phyloP scores from a whole-genome alignment of 768 basidiomycete species.

The Collybia nuda region DNA sequence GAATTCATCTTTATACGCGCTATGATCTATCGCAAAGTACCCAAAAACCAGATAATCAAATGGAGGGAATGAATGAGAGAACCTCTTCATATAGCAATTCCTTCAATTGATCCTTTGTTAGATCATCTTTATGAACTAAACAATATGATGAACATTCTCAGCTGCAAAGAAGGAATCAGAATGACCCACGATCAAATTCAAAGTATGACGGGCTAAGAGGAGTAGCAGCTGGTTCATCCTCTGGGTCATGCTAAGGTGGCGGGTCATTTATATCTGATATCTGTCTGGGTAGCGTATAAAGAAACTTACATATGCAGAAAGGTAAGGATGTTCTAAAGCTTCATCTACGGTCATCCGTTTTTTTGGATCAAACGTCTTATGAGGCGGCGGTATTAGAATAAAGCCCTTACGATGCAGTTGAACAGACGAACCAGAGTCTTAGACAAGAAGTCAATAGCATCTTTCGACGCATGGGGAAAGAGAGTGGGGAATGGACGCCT shows the following conservation, averaged over 20 bases:
- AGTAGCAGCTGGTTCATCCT: slow-evolving; percentile 84
- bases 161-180: background rate
- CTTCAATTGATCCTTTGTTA: slow-evolving; percentile 79
- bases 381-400: too few species aligned
- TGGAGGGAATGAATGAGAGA: slow-evolving; percentile 66
- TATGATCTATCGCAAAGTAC: slow-evolving; percentile 1
- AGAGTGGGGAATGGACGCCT: slow-evolving; percentile 76
- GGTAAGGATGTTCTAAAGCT: slow-evolving; percentile 89
- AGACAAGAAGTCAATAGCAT: slow-evolving; percentile 67
- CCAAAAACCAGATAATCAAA: slow-evolving; percentile 31
- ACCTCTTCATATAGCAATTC: slow-evolving; percentile 85
- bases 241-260: slow-evolving; percentile 68
- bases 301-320: slow-evolving; percentile 76
- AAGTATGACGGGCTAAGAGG: slow-evolving; percentile 86
- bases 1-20: too few species aligned
- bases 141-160: slow-evolving; percentile 5
- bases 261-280: slow-evolving; percentile 34
- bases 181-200: slow-evolving; percentile 76
- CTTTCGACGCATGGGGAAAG: slow-evolving; percentile 88
- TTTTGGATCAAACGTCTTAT: slow-evolving; percentile 88
- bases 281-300: background rate
- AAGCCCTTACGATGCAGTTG: slow-evolving; percentile 29
- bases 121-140: slow-evolving; percentile 67
- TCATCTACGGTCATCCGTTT: slow-evolving; percentile 94
- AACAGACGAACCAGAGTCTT: slow-evolving; percentile 65